Evolutionary conservation across 805 yeast genomes (phyloP), one percentile per base, ranked within the genome.

Genomic region (Hanseniaspora vineae): DNA sequence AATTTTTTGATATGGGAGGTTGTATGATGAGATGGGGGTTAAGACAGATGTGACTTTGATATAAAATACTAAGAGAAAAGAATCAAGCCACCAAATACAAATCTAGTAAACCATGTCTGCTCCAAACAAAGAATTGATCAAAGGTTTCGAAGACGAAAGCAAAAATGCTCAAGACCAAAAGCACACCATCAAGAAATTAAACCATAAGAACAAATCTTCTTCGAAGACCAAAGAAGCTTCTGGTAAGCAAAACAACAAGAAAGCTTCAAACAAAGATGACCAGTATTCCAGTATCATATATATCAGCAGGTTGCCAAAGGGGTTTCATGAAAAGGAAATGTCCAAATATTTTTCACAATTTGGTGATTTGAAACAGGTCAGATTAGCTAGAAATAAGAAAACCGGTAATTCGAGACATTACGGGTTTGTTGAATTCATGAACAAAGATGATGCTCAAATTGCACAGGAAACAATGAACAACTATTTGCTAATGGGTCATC

Each of bases 391-490:
- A 61, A 90, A 85, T 69, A 88, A 84, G 65, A 83, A 81, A 59
- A 81, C 95, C 6, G 97, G 97, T 43, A 78, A 80, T 48, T 80
- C 95, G 14, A 89, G 87, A 67, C 97, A 88, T 63, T 90, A 80
- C 64, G 97, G 88, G 6, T 90, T 86, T 64, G 69, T 92, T 43
- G 96, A 92, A 66, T 92, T 90, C 59, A 76, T 73, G 40, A 72
- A 78, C 47, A 60, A 64, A 37, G 85, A 80, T 44, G 94, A 84
- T 48, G 97, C 97, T 42, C 75, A 78, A 55, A 72, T 88, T 51
- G 98, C 96, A 2, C 84, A 84, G 51, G 97, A 92, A 54, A 81
- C 97, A 43, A 92, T 92, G 98, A 81, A 92, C 66, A 92, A 92
- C 67, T 92, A 92, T 59, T 73, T 92, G 52, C 62, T 92, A 42